Base-by-base conservation (phyloP, 176 grass and related monocot genomes). In the Bromus sterilis region DNA sequence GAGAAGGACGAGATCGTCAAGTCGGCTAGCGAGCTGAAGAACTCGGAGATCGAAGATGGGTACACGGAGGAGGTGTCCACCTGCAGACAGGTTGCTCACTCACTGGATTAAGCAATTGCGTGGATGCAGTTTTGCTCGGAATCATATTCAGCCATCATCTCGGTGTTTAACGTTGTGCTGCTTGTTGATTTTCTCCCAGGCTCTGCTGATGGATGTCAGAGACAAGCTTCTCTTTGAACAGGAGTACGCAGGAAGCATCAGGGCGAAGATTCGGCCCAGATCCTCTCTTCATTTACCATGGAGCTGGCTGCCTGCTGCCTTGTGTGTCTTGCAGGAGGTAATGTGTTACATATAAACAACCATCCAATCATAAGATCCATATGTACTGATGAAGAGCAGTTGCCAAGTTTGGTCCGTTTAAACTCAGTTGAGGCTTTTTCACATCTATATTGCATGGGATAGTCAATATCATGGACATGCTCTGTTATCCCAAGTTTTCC, bases 1-100 rank as follows among this genome's bases (percentile, higher is more conserved):
- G 93, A 99, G 87, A 99, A 99, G 63, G 96, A 99, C 75, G 96
- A 99, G 89, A 95, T 99, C 51, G 96, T 95, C 49, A 99, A 95
- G 84, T 82, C 93, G 11, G 96, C 89, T 56, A 99, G 93, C 79
- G 93, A 91, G 48, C 74, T 99, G 35, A 95, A 89, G 86, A 91
- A 66, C 74, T 49, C 89, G 46, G 86, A 78, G 44, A 93, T 93
- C 29, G 93, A 99, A 76, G 93, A 98, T 64, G 93, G 96, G 64
- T 98, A 95, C 77, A 93, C 92, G 4, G 16, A 75, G 34, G 90
- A 92, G 35, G 80, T 91, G 43, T 80, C 84, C 58, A 44, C 84
- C 33, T 84, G 74, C 64, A 92, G 93, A 84, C 93, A 91, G 96
- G 96, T 99, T 71, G 1, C 61, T 74, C 25, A 57, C 61, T 74